Evolutionary conservation across 805 yeast species (phyloP), one percentile per base, ranked within the genome.

Genomic region (Candida hungchunana): DNA sequence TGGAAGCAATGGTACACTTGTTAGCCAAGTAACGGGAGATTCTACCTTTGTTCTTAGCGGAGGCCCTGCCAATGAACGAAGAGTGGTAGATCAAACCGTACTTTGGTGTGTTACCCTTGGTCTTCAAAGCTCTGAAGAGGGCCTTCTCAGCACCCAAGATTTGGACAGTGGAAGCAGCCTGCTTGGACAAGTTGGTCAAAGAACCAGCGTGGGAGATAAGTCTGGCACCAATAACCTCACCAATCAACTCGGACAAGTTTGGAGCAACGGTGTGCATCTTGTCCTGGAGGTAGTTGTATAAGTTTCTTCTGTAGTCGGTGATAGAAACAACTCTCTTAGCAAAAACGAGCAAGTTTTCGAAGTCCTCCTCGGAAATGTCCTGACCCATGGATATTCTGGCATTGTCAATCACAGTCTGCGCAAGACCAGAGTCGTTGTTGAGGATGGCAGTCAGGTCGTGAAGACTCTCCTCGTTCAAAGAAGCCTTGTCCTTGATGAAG

Each of bases 111-210:
- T 93, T 95, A 59, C 89, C 96, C 68, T 93, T 93, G 43, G 98
- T 93, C 74, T 93, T 93, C 62, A 93, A 79, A 47, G 98, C 98
- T 71, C 98, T 82, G 78, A 93, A 93, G 46, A 93, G 74, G 26
- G 98, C 98, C 77, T 93, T 93, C 71, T 93, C 98, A 48, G 98
- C 97, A 65, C 98, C 98, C 62, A 93, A 74, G 47, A 93, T 93
- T 74, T 93, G 98, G 43, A 93, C 97, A 42, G 98, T 93, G 17
- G 98, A 93, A 39, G 98, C 98, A 56, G 98, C 97, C 70, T 89
- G 96, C 63, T 93, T 93, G 41, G 97, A 88, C 62, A 93, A 71
- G 69, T 84, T 90, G 47, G 96, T 89, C 63, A 93, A 75, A 51
- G 97, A 88, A 66, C 98, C 98, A 45, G 98, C 97, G 57, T 93